phyloP scores from a whole-genome alignment of 371 early-diverging fungal species.

The Mortierella sp. region DNA sequence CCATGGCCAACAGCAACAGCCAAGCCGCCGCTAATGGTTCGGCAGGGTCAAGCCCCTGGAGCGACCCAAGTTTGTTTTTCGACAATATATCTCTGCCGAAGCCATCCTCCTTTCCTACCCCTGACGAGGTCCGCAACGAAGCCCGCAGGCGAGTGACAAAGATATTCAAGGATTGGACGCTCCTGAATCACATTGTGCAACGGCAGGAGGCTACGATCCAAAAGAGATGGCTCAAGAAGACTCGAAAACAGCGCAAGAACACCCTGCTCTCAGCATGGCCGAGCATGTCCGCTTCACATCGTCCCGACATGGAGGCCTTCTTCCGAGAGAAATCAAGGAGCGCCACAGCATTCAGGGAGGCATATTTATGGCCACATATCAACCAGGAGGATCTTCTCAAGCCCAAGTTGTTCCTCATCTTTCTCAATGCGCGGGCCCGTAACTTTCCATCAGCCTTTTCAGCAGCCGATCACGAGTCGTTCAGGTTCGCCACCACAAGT shows the following conservation, averaged over 20 bases:
- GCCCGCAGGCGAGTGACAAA: slow-evolving; percentile 23
- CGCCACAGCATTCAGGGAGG: slow-evolving; percentile 15
- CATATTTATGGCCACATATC: slow-evolving; percentile 42
- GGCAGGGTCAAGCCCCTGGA: slow-evolving; percentile 2
- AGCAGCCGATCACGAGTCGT: slow-evolving; percentile 32
- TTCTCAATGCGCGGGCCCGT: slow-evolving; percentile 43
- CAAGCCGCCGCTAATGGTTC: slow-evolving; percentile 7
- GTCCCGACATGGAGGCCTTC: slow-evolving; percentile 41
- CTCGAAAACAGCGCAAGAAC: slow-evolving; percentile 38
- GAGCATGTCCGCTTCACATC: slow-evolving; percentile 35
- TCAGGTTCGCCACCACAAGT: slow-evolving; percentile 32
- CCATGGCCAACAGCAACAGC: slow-evolving; percentile 11
- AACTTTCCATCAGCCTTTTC: slow-evolving; percentile 41
- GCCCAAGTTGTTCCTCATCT: slow-evolving; percentile 40
- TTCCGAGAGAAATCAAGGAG: slow-evolving; percentile 22
- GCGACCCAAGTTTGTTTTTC: slow-evolving; percentile 19
- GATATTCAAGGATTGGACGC: slow-evolving; percentile 39
- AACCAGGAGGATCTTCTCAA: slow-evolving; percentile 49
- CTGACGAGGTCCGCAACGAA: slow-evolving; percentile 27
- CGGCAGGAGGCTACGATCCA: slow-evolving; percentile 42
- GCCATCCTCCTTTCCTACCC: slow-evolving; percentile 36
- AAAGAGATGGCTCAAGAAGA: slow-evolving; percentile 41
- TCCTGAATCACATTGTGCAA: slow-evolving; percentile 34
- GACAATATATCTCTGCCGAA: slow-evolving; percentile 10
- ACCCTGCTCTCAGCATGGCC: slow-evolving; percentile 38